phyloP scores from a whole-genome alignment of 225 moss, liverwort and hornwort species.

The Bryum argenteum region DNA sequence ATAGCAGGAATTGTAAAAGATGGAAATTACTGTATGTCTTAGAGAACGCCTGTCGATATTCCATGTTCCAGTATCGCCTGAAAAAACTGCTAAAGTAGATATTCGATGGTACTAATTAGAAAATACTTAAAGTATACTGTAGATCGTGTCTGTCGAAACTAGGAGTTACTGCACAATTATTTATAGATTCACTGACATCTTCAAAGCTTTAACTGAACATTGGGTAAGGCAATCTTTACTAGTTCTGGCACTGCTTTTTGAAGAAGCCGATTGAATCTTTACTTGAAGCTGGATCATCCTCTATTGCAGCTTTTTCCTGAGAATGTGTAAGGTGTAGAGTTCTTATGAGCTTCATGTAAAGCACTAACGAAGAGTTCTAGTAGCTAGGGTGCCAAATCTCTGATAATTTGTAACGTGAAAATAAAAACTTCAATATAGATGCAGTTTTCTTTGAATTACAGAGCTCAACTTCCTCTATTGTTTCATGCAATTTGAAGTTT shows the following conservation, averaged over 20 bases:
- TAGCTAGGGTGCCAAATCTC: constrained; percentile 1
- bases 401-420: constrained; percentile 1
- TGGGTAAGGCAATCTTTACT: neutral
- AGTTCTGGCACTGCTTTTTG: neutral
- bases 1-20: neutral
- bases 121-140: too few species aligned
- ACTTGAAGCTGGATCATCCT: neutral
- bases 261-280: neutral
- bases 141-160: too few species aligned
- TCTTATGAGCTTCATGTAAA: constrained; percentile 14
- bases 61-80: neutral
- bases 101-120: too few species aligned
- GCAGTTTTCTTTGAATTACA: neutral
- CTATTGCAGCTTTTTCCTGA: constrained; percentile 1
- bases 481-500: constrained; percentile 17
- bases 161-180: too few species aligned
- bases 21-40: constrained; percentile 16
- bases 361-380: constrained; percentile 20
- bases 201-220: too few species aligned
- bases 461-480: neutral
- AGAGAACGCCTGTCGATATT: too few species aligned
- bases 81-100: too few species aligned
- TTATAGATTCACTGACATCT: too few species aligned
- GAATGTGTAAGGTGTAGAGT: neutral
- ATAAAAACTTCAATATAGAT: neutral